Percentiles rank a stretch among this genome's conserved stretches.
phyloP scores from a whole-genome alignment of 768 basidiomycete species.

The Calocybe gangraenosa region DNA sequence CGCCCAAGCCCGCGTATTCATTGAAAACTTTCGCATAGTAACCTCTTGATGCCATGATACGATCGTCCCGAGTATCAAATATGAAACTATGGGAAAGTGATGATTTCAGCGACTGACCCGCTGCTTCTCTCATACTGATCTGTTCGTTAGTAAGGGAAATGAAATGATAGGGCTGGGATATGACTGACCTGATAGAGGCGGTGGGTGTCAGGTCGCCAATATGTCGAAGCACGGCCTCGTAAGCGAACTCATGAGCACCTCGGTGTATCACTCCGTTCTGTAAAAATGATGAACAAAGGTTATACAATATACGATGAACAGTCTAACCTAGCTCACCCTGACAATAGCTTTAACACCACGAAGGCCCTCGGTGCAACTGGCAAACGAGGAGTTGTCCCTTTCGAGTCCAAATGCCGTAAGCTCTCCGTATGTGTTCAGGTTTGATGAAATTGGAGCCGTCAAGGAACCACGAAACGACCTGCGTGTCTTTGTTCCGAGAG shows the following conservation, averaged over 20 bases:
- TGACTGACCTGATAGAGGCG: conserved; percentile 74
- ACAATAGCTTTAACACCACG: conserved; percentile 64
- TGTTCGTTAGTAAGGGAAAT: conserved; percentile 1
- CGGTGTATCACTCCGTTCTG: conserved; percentile 32
- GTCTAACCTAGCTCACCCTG: conserved; percentile 68
- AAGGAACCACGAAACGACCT: conserved; percentile 74
- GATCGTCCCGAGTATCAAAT: conserved; percentile 73
- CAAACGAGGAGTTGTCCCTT: conserved; percentile 75
- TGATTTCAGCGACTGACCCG: conserved; percentile 79
- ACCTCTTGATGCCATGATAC: conserved; percentile 59
- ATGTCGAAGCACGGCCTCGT: conserved; percentile 78
- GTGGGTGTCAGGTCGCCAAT: conserved; percentile 65
- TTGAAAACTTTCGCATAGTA: conserved; percentile 57
- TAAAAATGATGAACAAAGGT: conserved; percentile 14
- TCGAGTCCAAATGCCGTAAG: conserved; percentile 70
- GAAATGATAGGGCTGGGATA: background rate
- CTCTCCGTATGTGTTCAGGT: conserved; percentile 67
- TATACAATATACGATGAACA: conserved; percentile 14
- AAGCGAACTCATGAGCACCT: conserved; percentile 75
- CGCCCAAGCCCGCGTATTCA: conserved; percentile 78
- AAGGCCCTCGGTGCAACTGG: conserved; percentile 63
- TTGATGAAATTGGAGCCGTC: conserved; percentile 53
- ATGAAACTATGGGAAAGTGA: conserved; percentile 75
- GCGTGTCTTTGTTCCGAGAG: conserved; percentile 84
- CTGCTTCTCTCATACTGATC: conserved; percentile 75